Evolutionary conservation across 202 grass and related monocot genomes (phyloP).

Genomic region (Dendrocalamus latiflorus): DNA sequence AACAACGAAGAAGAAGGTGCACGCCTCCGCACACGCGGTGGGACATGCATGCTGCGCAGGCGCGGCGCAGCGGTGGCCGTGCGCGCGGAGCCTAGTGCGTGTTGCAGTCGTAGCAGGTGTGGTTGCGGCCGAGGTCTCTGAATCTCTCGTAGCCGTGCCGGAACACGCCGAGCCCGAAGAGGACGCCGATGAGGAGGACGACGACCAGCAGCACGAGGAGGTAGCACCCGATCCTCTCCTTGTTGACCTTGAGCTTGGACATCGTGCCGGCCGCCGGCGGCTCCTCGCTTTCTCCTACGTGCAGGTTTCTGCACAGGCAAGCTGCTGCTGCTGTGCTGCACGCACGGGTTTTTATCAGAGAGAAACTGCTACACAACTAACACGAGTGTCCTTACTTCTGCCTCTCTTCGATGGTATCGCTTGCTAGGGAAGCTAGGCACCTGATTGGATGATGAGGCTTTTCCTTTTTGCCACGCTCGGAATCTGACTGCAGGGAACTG

Average conservation of each 20-base stretch:
- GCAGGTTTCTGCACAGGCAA: not conserved
- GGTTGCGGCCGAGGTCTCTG: conserved; percentile 40
- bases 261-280: not conserved
- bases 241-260: conserved; percentile 37
- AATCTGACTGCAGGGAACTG: not conserved
- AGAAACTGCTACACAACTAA: not conserved
- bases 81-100: not conserved
- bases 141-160: conserved; percentile 39
- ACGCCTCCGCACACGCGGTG: too few relatives aligned
- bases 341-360: not conserved
- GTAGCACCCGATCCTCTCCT: conserved; percentile 40
- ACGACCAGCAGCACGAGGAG: conserved; percentile 33
- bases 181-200: conserved; percentile 48
- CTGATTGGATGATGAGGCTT: not conserved
- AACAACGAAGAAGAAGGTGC: not conserved
- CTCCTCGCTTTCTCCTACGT: not conserved
- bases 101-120: conserved; percentile 49
- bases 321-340: not conserved
- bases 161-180: conserved; percentile 70
- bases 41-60: too few relatives aligned
- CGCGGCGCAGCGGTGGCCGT: not conserved
- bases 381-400: not conserved
- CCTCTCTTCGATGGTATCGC: not conserved
- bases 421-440: not conserved
- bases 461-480: conserved; percentile 12